phyloP scores from a whole-genome alignment of 306 rosid genomes.

The Pterocarpus santalinus region DNA sequence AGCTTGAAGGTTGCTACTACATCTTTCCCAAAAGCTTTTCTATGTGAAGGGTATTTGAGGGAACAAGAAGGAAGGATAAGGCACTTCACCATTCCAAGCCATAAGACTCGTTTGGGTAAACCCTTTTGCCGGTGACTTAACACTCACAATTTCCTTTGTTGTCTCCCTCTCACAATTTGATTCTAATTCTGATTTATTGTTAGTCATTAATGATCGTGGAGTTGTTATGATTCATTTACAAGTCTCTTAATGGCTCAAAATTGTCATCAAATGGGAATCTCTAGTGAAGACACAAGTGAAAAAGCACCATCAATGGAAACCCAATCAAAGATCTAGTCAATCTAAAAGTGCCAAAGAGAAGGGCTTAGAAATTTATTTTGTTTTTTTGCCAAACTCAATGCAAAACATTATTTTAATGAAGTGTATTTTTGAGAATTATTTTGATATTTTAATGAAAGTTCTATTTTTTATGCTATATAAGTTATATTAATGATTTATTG shows the following conservation, averaged over 20 bases:
- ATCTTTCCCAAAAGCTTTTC: conserved; percentile 69
- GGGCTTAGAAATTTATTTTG: no score
- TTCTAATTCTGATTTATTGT: conserved; percentile 3
- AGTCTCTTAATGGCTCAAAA: neutral
- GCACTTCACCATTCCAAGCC: conserved; percentile 86
- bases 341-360: no score
- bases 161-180: neutral
- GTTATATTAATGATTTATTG: no score
- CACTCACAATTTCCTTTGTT: neutral
- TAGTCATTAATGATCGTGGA: neutral
- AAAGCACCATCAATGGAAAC: neutral
- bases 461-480: no score
- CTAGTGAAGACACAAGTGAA: neutral
- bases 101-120: conserved; percentile 64
- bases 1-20: no score
- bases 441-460: no score
- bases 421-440: no score
- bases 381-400: no score
- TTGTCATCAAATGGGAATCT: neutral
- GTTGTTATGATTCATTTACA: neutral
- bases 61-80: conserved; percentile 85
- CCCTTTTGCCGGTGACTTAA: conserved; percentile 69
- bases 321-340: neutral
- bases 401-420: no score
- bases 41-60: conserved; percentile 78